Evolutionary conservation across 441 rosid species (phyloP).

Genomic region (Populus hybrid): DNA sequence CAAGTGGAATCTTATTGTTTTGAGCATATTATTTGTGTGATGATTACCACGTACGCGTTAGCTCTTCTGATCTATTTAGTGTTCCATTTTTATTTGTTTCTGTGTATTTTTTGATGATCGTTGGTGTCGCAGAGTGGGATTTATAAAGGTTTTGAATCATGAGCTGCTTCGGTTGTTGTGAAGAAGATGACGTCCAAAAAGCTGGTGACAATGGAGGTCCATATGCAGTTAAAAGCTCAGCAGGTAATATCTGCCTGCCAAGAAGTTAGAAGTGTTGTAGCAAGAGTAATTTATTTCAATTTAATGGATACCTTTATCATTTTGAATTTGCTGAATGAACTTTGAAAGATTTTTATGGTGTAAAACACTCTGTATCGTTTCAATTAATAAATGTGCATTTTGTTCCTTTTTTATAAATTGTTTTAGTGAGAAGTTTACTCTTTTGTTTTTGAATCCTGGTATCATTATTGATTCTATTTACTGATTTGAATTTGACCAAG

Average conservation of each 20-base stretch:
- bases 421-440: not conserved
- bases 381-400: not conserved
- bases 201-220: constrained; percentile 66
- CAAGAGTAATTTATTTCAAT: not conserved
- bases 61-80: not conserved
- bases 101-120: not conserved
- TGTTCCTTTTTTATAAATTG: not conserved
- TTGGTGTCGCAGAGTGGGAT: constrained; percentile 11
- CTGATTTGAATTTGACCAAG: constrained; percentile 21
- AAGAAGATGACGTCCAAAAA: constrained; percentile 71
- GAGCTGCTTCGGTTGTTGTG: constrained; percentile 88
- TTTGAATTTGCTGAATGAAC: constrained; percentile 14
- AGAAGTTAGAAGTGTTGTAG: not conserved
- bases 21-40: not conserved
- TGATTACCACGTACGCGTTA: not conserved
- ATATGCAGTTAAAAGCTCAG: constrained; percentile 51
- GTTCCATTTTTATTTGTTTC: not conserved
- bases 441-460: not conserved
- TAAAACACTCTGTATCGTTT: not conserved
- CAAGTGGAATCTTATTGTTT: not conserved
- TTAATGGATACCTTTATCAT: not conserved
- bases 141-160: constrained; percentile 37
- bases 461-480: not conserved
- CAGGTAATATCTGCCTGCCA: constrained; percentile 37
- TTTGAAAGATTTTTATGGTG: not conserved